A percentile compares a stretch with the other conserved stretches of the same genome.
Conservation (phyloP, 2,329 filamentous ascomycete species). For the Calonectria hawksworthii region DNA sequence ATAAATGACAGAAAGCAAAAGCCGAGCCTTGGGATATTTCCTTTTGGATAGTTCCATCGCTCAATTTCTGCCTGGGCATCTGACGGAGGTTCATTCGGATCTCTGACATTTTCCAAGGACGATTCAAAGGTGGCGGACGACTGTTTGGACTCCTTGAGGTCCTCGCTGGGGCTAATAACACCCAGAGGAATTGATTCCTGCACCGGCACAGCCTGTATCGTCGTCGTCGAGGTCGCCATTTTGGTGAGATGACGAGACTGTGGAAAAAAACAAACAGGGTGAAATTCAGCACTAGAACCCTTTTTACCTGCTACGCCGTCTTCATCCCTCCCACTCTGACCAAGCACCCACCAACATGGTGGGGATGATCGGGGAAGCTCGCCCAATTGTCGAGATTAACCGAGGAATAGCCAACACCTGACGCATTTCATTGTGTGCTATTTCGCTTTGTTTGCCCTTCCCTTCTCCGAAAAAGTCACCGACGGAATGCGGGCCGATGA, state of each 20-base stretch:
- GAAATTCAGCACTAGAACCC: not conserved
- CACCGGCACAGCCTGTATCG: not conserved
- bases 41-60: constrained; percentile 54
- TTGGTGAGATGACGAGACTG: not conserved
- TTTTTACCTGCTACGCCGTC: not conserved
- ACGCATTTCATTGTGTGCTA: not conserved
- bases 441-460: not conserved
- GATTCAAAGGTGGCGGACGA: not conserved
- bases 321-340: not conserved
- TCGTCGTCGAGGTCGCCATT: not conserved
- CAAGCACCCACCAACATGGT: not conserved
- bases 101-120: constrained; percentile 9
- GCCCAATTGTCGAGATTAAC: not conserved
- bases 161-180: not conserved
- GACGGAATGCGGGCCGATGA: not conserved
- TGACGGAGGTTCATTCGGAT: constrained; percentile 39
- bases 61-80: constrained; percentile 47
- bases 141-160: not conserved
- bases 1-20: constrained; percentile 71
- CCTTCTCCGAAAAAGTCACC: not conserved
- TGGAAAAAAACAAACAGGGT: not conserved
- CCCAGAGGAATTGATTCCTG: constrained; percentile 13
- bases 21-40: constrained; percentile 48
- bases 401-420: constrained; percentile 1
- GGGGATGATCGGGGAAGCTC: not conserved